phyloP scores from a whole-genome alignment of 768 basidiomycete genomes.

The Pisolithus marmoratus region DNA sequence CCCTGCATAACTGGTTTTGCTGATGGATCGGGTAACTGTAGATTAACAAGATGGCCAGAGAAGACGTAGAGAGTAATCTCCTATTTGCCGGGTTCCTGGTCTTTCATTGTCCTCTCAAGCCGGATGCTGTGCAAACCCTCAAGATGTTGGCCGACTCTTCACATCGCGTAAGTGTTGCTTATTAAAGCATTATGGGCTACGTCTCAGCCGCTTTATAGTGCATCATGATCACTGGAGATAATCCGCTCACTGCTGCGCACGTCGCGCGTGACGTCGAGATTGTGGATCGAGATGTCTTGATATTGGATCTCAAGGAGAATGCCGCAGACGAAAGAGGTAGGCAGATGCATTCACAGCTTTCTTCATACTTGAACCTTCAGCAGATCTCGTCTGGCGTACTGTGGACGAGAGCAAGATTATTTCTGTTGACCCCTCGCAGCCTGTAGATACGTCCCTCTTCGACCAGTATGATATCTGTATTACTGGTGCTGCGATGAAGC shows the following conservation, averaged over 20 bases:
- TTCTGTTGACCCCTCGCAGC: constrained; percentile 72
- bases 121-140: constrained; percentile 84
- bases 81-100: constrained; percentile 95
- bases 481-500: constrained; percentile 90
- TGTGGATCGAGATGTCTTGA: constrained; percentile 90
- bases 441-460: constrained; percentile 73
- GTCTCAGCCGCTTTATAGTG: constrained; percentile 48
- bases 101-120: constrained; percentile 96
- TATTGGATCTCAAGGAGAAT: constrained; percentile 85
- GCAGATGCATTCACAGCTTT: constrained; percentile 17
- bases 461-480: constrained; percentile 93
- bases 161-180: constrained; percentile 67
- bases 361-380: neutral
- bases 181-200: neutral
- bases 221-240: constrained; percentile 99
- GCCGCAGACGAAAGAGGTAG: constrained; percentile 61
- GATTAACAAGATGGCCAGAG: constrained; percentile 86
- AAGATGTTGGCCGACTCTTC: constrained; percentile 96
- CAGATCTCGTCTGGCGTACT: constrained; percentile 88
- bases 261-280: constrained; percentile 97
- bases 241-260: constrained; percentile 94
- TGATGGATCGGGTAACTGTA: constrained; percentile 23
- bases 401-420: constrained; percentile 91
- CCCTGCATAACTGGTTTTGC: neutral
- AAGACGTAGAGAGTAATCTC: constrained; percentile 72